Evolutionary conservation across 352 stramenopile genomes (phyloP), one percentile per base, ranked within the genome.

Genomic region (Blastocystis sp.): DNA sequence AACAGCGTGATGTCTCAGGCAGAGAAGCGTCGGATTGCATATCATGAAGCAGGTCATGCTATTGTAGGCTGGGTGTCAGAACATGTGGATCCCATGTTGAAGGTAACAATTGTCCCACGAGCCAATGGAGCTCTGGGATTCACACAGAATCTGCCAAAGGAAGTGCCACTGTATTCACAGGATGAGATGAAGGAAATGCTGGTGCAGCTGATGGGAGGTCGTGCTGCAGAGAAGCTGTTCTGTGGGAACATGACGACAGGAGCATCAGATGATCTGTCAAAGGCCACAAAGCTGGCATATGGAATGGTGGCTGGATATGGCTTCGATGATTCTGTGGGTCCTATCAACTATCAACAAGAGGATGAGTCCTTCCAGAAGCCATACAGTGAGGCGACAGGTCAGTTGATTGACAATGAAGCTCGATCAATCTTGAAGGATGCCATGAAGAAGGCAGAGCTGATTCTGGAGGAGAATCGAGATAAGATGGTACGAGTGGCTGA

Each of bases 11-110:
- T 99, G 92, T 96, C 93, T 42, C 91, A 93, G 0, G 94, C 98
- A 80, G 96, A 99, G 90, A 96, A 97, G 90, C 93, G 93, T 86
- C 98, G 97, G 57, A 95, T 98, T 39, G 97, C 96, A 24, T 98
- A 98, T 89, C 97, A 99, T 90, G 97, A 99, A 90, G 96, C 96
- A 32, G 97, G 97, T 7, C 97, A 99, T 90, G 97, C 97, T 7
- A 93, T 99, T 11, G 93, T 95, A 37, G 96, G 96, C 42, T 99
- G 96, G 96, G 98, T 98, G 90, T 90, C 98, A 63, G 94, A 98
- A 90, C 94, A 98, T 89, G 95, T 95, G 0, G 95, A 98, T 88
- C 96, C 96, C 29, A 90, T 98, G 39, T 90, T 99, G 27, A 99
- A 99, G 92, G 80, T 83, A 37, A 98, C 97, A 7, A 99, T 99